These are phyloP conservation scores for Cercospora nicotianae DNA, from an alignment of 2,329 filamentous ascomycete genomes.

Conservation along the genomic window DNA sequence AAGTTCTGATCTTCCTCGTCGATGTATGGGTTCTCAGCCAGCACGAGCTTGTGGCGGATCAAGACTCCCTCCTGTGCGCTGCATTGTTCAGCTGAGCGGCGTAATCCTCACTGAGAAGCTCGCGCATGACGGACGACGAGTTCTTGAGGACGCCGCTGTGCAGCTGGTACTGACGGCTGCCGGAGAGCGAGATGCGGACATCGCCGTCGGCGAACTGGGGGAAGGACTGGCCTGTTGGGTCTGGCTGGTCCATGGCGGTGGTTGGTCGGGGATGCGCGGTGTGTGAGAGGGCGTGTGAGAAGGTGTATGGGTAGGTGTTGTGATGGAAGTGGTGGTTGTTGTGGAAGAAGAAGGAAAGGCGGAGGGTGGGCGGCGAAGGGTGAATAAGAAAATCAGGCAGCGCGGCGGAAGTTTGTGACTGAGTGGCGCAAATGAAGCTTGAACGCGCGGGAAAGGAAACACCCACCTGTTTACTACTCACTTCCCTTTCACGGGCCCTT, in stretches of 20 bases:
- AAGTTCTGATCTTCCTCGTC: conserved; percentile 16
- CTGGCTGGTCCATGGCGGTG: conserved; percentile 1
- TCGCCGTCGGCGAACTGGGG: conserved; percentile 44
- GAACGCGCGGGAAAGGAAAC: neutral
- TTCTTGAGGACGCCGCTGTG: conserved; percentile 41
- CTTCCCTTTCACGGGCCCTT: neutral
- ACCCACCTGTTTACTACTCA: neutral
- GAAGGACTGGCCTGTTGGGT: conserved; percentile 30
- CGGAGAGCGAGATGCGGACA: conserved; percentile 41
- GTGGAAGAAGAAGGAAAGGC: neutral
- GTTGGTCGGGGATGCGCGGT: neutral
- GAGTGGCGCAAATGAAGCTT: neutral
- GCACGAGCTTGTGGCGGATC: conserved; percentile 29
- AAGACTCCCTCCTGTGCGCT: conserved; percentile 31
- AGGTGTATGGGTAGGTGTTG: neutral
- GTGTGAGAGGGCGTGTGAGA: neutral
- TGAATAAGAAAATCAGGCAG: neutral
- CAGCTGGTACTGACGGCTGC: conserved; percentile 41
- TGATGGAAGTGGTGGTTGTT: neutral
- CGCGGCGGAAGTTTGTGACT: neutral
- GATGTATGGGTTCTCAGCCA: conserved; percentile 22
- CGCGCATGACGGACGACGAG: conserved; percentile 25
- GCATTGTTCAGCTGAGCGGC: conserved; percentile 35
- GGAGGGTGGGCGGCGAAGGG: neutral
- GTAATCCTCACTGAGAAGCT: conserved; percentile 28